Conservation (phyloP, 1,284 basidiomycete genomes). For the Entoloma clypeatum region DNA sequence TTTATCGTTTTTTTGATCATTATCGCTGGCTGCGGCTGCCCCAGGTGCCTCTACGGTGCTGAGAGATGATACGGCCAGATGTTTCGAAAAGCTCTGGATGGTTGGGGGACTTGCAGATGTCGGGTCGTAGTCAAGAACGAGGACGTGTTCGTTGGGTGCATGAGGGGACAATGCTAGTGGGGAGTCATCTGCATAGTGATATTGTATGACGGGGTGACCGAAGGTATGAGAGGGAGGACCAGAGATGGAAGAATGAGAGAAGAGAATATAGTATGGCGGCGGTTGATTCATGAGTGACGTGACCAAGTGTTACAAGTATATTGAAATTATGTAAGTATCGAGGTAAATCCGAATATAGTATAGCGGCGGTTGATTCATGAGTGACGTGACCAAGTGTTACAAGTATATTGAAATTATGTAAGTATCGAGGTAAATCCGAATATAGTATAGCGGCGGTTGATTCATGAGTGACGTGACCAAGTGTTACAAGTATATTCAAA, state of each 20-base stretch:
- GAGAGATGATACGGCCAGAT: slow-evolving; percentile 55
- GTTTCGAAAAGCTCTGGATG: slow-evolving; percentile 59
- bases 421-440: too few species aligned
- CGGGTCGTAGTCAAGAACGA: slow-evolving; percentile 64
- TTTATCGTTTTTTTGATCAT: slow-evolving; percentile 49
- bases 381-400: not conserved
- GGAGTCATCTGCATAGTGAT: slow-evolving; percentile 75
- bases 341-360: slow-evolving; percentile 63
- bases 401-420: not conserved
- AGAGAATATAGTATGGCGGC: slow-evolving; percentile 59
- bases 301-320: not conserved
- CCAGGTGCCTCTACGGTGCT: slow-evolving; percentile 71
- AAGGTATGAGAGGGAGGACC: slow-evolving; percentile 43
- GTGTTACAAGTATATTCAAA: not conserved
- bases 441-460: slow-evolving; percentile 49
- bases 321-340: too few species aligned
- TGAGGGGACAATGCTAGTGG: slow-evolving; percentile 57
- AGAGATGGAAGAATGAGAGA: slow-evolving; percentile 49
- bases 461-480: slow-evolving; percentile 8
- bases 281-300: slow-evolving; percentile 16
- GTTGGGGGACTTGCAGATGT: slow-evolving; percentile 32
- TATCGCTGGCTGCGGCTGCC: slow-evolving; percentile 47
- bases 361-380: slow-evolving; percentile 34
- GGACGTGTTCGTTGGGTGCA: slow-evolving; percentile 58
- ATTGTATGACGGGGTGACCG: slow-evolving; percentile 72